Percentiles rank a stretch among this genome's conserved stretches.
Evolutionary conservation across 1,284 basidiomycete genomes (phyloP).

Genomic region (Leucoagaricus sp.): DNA sequence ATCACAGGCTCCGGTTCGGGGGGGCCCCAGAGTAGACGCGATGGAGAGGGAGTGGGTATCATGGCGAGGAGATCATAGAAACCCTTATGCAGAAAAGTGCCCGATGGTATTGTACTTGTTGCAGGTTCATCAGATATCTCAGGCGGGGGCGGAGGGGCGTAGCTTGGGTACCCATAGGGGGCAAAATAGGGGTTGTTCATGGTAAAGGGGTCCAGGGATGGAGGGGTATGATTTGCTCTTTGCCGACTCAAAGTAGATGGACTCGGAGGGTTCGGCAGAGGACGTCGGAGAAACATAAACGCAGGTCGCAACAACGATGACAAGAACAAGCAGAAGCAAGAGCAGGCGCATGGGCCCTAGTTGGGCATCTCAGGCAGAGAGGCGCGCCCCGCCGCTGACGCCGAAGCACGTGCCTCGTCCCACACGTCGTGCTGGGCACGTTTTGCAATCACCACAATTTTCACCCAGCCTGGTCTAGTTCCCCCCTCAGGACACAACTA

Average conservation of each 20-base stretch:
- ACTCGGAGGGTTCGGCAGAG: conserved; percentile 39
- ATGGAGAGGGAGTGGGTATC: conserved; percentile 70
- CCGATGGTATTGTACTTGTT: conserved; percentile 55
- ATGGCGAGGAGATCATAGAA: conserved; percentile 87
- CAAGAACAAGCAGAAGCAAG: neutral
- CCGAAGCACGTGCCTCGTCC: conserved; percentile 14
- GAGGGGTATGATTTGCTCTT: conserved; percentile 26
- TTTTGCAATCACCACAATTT: neutral
- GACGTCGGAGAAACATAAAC: conserved; percentile 4
- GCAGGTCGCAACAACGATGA: neutral
- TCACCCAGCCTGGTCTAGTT: neutral
- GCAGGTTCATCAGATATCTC: conserved; percentile 43
- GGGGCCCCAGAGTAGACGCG: conserved; percentile 60
- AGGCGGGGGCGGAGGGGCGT: conserved; percentile 30
- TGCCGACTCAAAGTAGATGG: conserved; percentile 21
- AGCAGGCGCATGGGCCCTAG: conserved; percentile 7
- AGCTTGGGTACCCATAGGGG: conserved; percentile 45
- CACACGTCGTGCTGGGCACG: neutral
- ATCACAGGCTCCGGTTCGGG: conserved; percentile 38
- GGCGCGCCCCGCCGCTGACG: neutral
- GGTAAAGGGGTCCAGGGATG: conserved; percentile 35
- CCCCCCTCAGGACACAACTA: neutral
- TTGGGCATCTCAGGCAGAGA: conserved; percentile 12
- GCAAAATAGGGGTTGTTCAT: conserved; percentile 46
- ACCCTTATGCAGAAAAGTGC: conserved; percentile 78